These are phyloP conservation scores for Evernia prunastri DNA, from an alignment of 495 filamentous ascomycete species.

Conservation along the genomic window DNA sequence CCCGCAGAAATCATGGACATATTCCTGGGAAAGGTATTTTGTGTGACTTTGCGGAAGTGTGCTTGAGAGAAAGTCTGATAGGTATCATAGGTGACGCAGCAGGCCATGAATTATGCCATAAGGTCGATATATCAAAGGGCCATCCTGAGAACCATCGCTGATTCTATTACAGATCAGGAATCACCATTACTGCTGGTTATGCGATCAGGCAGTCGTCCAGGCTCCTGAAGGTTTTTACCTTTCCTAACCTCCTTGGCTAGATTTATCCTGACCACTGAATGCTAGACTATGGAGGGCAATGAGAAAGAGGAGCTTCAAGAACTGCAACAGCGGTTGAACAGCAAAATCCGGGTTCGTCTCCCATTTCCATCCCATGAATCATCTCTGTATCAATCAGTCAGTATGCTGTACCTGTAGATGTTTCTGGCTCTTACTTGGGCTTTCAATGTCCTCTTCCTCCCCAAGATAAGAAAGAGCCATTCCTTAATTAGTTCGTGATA, in stretches of 20 bases:
- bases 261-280: background rate
- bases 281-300: constrained; percentile 62
- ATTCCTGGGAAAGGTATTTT: constrained; percentile 58
- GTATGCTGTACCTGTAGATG: background rate
- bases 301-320: constrained; percentile 61
- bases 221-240: constrained; percentile 58
- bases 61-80: constrained; percentile 12
- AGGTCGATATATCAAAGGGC: constrained; percentile 35
- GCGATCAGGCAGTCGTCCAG: constrained; percentile 75
- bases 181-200: constrained; percentile 80
- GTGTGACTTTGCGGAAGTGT: background rate
- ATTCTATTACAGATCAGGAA: constrained; percentile 57
- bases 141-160: constrained; percentile 2
- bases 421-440: background rate
- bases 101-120: constrained; percentile 89
- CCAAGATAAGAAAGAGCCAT: background rate
- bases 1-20: constrained; percentile 57
- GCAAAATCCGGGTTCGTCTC: constrained; percentile 69
- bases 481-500: constrained; percentile 25
- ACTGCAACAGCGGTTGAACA: constrained; percentile 69
- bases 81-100: constrained; percentile 56
- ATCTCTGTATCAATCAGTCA: background rate
- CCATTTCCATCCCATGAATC: background rate
- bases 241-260: background rate
- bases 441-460: background rate